Conservation (phyloP, 176 grass and related monocot species). For the Bothriochloa decipiens region DNA sequence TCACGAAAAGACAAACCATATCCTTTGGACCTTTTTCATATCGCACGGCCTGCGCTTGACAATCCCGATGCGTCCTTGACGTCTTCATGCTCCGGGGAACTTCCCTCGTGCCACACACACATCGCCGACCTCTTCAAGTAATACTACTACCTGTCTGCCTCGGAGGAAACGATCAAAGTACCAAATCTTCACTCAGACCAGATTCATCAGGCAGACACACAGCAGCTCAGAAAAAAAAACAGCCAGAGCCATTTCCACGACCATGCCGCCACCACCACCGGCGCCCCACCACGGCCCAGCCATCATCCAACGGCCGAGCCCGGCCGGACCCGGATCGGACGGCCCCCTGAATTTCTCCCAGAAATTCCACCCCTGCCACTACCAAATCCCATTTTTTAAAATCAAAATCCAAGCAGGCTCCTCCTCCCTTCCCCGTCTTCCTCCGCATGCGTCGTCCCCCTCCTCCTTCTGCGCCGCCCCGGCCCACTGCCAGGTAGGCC, state of each 20-base stretch:
- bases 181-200: not conserved
- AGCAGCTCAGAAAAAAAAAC: not conserved
- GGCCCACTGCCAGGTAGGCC: conserved; percentile 45
- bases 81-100: not conserved
- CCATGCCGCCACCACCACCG: not conserved
- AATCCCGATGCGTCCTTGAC: not conserved
- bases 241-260: not conserved
- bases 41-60: not conserved
- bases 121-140: not conserved
- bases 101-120: not conserved
- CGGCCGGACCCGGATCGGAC: not conserved
- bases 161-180: not conserved
- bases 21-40: not conserved
- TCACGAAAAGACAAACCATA: not conserved
- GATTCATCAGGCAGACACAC: not conserved
- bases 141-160: too few relatives aligned
- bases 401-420: conserved; percentile 32
- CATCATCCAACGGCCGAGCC: conserved; percentile 32
- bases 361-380: not conserved
- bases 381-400: conserved; percentile 41
- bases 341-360: not conserved
- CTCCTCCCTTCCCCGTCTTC: not conserved
- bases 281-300: not conserved
- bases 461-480: not conserved
- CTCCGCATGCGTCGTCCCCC: not conserved